Percentiles rank a stretch among this genome's conserved stretches.
phyloP scores from a whole-genome alignment of 2,329 filamentous ascomycete species.

The Paramyrothecium roridum region DNA sequence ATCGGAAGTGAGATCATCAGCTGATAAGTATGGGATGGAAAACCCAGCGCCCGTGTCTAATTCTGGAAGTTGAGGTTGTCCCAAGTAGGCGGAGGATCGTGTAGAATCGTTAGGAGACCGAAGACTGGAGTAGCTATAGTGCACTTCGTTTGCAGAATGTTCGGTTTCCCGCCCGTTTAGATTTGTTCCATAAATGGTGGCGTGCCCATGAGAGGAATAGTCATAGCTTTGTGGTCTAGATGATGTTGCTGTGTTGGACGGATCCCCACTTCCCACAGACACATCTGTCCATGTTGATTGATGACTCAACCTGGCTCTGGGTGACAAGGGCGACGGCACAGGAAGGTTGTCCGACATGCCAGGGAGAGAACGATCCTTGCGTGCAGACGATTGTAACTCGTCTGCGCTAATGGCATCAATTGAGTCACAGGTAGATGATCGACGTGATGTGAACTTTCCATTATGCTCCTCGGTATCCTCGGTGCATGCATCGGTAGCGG shows the following conservation, averaged over 20 bases:
- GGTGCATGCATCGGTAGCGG: slow-evolving; percentile 30
- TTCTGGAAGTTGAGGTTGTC: slow-evolving; percentile 40
- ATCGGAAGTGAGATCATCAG: slow-evolving; percentile 21
- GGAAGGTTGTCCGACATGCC: slow-evolving; percentile 42
- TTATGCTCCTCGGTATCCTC: slow-evolving; percentile 30
- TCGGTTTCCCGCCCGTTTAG: slow-evolving; percentile 21
- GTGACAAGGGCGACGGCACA: slow-evolving; percentile 42
- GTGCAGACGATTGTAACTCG: slow-evolving; percentile 18
- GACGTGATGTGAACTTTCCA: slow-evolving; percentile 25
- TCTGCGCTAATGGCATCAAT: slow-evolving; percentile 26
- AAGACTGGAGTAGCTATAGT: slow-evolving; percentile 14
- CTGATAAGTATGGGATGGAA: slow-evolving; percentile 42
- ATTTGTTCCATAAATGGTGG: slow-evolving; percentile 27
- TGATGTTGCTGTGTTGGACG: slow-evolving; percentile 24
- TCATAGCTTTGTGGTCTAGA: slow-evolving; percentile 21
- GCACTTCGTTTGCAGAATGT: slow-evolving; percentile 14
- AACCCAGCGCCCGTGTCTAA: slow-evolving; percentile 50
- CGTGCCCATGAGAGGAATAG: slow-evolving; percentile 24
- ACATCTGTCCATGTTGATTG: slow-evolving; percentile 61
- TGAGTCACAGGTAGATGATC: slow-evolving; percentile 38
- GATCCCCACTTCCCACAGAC: slow-evolving; percentile 51
- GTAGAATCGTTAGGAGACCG: slow-evolving; percentile 20
- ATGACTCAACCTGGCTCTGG: slow-evolving; percentile 47
- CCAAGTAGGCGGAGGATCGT: slow-evolving; percentile 11
- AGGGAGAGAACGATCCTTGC: slow-evolving; percentile 20